phyloP scores from a whole-genome alignment of 441 rosid genomes.

The Adansonia rubrostipa region DNA sequence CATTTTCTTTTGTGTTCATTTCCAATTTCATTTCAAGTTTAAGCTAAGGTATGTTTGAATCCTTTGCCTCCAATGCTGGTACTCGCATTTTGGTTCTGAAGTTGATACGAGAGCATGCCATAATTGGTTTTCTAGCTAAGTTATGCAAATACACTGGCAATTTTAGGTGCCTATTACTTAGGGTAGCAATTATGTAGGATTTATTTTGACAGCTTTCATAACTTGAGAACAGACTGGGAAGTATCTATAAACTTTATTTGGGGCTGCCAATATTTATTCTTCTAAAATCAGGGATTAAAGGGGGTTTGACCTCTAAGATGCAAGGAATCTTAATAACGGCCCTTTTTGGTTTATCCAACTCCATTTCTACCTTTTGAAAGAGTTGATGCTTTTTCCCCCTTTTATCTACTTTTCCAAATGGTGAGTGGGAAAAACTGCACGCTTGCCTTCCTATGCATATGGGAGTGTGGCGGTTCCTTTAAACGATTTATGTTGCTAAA shows the following conservation, averaged over 20 bases:
- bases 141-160: not conserved
- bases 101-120: not conserved
- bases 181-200: not conserved
- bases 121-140: too few relatives aligned
- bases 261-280: not conserved
- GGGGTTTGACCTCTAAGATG: not conserved
- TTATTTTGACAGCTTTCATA: not conserved
- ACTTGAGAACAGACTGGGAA: not conserved
- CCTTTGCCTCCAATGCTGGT: not conserved
- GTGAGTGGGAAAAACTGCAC: not conserved
- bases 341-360: not conserved
- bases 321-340: not conserved
- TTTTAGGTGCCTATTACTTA: not conserved
- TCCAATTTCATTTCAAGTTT: slow-evolving; percentile 3
- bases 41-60: slow-evolving; percentile 3
- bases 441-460: not conserved
- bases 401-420: not conserved
- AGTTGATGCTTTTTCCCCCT: not conserved
- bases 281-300: not conserved
- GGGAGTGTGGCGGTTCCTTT: not conserved
- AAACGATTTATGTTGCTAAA: slow-evolving; percentile 24
- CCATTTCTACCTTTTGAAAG: not conserved
- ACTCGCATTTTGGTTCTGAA: not conserved
- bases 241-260: not conserved
- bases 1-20: slow-evolving; percentile 48